A percentile compares a stretch with the other conserved stretches of the same genome.
Conservation (phyloP, 345 rosid genomes). For the Populus ilicifolia region DNA sequence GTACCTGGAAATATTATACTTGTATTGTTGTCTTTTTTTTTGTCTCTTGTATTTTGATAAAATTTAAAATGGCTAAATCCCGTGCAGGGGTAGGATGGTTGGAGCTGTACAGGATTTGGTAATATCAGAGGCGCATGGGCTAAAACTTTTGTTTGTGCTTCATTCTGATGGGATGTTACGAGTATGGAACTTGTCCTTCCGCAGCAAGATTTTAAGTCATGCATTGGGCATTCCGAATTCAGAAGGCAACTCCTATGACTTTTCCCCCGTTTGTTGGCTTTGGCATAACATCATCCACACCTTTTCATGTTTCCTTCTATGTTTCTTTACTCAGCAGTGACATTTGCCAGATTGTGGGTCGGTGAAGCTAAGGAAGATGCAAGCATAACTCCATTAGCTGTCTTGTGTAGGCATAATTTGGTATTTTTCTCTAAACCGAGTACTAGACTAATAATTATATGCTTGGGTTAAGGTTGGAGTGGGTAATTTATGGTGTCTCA, state of each 20-base stretch:
- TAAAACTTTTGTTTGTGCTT: slow-evolving; percentile 49
- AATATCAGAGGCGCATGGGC: slow-evolving; percentile 47
- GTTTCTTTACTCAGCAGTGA: slow-evolving; percentile 46
- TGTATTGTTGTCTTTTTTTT: background rate
- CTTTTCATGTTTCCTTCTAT: slow-evolving; percentile 15
- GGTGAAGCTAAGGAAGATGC: slow-evolving; percentile 48
- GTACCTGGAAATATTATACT: background rate
- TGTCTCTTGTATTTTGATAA: background rate
- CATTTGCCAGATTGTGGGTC: slow-evolving; percentile 58
- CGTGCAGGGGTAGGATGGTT: slow-evolving; percentile 60
- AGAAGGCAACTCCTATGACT: slow-evolving; percentile 48
- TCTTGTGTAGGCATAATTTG: slow-evolving; percentile 45
- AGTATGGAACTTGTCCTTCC: slow-evolving; percentile 61
- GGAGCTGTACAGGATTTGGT: slow-evolving; percentile 66
- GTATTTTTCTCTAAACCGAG: slow-evolving; percentile 38
- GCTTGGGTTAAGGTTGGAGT: background rate
- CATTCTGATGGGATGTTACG: slow-evolving; percentile 68
- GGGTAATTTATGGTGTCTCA: too few relatives aligned
- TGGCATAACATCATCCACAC: background rate
- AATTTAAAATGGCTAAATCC: slow-evolving; percentile 2
- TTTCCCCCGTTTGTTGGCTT: background rate
- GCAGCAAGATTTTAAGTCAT: slow-evolving; percentile 56
- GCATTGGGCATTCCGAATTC: slow-evolving; percentile 39
- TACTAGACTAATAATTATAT: background rate
- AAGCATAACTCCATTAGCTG: slow-evolving; percentile 54